Conservation (phyloP, 768 basidiomycete species). For the Lentinula guzmanii region DNA sequence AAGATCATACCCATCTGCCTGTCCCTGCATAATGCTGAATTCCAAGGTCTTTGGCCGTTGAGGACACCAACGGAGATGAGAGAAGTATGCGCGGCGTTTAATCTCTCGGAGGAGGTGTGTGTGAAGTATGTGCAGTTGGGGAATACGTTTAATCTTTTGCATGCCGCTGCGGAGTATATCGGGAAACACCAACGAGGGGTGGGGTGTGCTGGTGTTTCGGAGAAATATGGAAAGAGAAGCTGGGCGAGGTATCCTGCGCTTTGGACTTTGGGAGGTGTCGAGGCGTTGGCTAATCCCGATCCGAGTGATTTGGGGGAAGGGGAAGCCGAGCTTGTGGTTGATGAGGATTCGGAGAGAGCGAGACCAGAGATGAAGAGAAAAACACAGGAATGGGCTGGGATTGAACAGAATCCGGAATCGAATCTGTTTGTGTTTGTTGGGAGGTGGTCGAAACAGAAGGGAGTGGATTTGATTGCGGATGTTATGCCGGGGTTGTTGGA, state of each 20-base stretch:
- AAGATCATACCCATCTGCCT: constrained; percentile 87
- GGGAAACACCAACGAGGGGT: constrained; percentile 88
- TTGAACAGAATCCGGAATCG: constrained; percentile 85
- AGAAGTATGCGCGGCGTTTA: constrained; percentile 97
- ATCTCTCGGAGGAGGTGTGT: constrained; percentile 93
- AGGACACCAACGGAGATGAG: constrained; percentile 98
- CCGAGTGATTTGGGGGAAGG: constrained; percentile 84
- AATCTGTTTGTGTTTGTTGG: constrained; percentile 96
- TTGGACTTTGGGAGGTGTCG: constrained; percentile 94
- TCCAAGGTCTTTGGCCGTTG: constrained; percentile 95
- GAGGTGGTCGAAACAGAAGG: constrained; percentile 98
- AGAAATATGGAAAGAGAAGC: constrained; percentile 95
- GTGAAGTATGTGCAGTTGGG: constrained; percentile 97
- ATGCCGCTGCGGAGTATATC: constrained; percentile 90
- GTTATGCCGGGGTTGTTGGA: constrained; percentile 91
- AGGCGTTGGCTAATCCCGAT: constrained; percentile 92
- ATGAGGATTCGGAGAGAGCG: constrained; percentile 58
- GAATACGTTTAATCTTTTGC: constrained; percentile 94
- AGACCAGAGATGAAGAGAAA: constrained; percentile 88
- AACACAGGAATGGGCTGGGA: constrained; percentile 92
- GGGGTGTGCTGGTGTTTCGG: constrained; percentile 94
- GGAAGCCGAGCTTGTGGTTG: constrained; percentile 31
- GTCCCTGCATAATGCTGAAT: constrained; percentile 94
- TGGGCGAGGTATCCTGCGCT: constrained; percentile 96
- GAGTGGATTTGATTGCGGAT: constrained; percentile 95